phyloP scores from a whole-genome alignment of 1,139 yeast genomes.

The Sugiyamaella xylanicola region DNA sequence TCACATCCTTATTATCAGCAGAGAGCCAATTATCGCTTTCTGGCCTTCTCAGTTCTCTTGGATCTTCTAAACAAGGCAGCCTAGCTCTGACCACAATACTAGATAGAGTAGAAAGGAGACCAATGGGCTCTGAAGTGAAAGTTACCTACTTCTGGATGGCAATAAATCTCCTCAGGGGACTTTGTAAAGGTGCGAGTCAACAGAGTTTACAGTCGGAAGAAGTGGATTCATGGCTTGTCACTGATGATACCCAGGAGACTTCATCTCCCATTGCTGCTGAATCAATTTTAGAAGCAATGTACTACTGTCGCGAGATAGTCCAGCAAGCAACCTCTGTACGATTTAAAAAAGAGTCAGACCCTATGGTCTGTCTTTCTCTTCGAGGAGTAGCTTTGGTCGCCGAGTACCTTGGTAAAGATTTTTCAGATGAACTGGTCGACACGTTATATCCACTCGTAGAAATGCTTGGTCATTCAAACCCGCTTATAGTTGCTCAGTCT shows the following conservation, averaged over 20 bases:
- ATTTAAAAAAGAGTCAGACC: constrained; percentile 12
- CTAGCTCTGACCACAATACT: background rate
- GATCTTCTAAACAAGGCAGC: constrained; percentile 9
- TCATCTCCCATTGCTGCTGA: constrained; percentile 1
- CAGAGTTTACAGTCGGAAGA: background rate
- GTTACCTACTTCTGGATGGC: constrained; percentile 15
- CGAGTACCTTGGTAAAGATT: constrained; percentile 45
- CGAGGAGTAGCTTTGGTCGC: constrained; percentile 49
- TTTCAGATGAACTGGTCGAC: constrained; percentile 55
- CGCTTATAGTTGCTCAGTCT: constrained; percentile 50
- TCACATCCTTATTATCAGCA: constrained; percentile 8
- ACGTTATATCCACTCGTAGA: constrained; percentile 58
- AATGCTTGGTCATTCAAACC: constrained; percentile 52
- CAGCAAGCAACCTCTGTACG: constrained; percentile 13
- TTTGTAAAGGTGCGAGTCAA: background rate
- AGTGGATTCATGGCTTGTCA: constrained; percentile 7
- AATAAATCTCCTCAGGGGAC: constrained; percentile 8
- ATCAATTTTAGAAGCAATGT: constrained; percentile 7
- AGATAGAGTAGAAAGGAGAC: constrained; percentile 6
- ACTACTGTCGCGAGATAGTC: constrained; percentile 13
- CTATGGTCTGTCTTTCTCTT: constrained; percentile 37
- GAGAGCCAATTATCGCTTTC: constrained; percentile 6
- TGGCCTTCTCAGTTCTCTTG: constrained; percentile 6
- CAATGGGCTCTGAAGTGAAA: constrained; percentile 5
- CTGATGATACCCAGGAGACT: constrained; percentile 3